A percentile compares a stretch with the other conserved stretches of the same genome.
These are phyloP conservation scores for Aschersonia sp. DNA, from an alignment of 2,329 filamentous ascomycete genomes.

Conservation along the genomic window DNA sequence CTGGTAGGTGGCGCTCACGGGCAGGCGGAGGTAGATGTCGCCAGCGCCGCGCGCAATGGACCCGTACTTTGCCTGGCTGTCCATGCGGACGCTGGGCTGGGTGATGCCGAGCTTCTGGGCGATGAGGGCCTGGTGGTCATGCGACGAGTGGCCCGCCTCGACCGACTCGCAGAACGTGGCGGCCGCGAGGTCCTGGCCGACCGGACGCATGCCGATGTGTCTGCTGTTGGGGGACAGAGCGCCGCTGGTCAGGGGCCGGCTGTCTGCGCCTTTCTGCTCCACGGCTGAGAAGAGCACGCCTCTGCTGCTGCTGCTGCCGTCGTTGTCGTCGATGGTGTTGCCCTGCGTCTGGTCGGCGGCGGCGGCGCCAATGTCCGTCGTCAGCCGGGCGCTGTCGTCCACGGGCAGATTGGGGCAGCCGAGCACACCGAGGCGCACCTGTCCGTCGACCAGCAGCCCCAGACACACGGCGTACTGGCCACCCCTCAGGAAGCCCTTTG, in stretches of 20 bases:
- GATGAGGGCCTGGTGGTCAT: slow-evolving; percentile 71
- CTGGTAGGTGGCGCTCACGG: slow-evolving; percentile 73
- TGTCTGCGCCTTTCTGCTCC: slow-evolving; percentile 63
- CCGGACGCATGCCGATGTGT: slow-evolving; percentile 66
- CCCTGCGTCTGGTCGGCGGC: slow-evolving; percentile 38
- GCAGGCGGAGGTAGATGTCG: slow-evolving; percentile 85
- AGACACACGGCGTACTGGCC: slow-evolving; percentile 96
- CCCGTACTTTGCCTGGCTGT: slow-evolving; percentile 95
- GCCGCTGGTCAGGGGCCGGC: slow-evolving; percentile 48
- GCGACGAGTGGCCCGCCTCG: slow-evolving; percentile 81
- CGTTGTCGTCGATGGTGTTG: slow-evolving; percentile 37
- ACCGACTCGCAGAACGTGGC: slow-evolving; percentile 96
- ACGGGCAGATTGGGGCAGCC: slow-evolving; percentile 92
- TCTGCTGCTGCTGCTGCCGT: slow-evolving; percentile 20
- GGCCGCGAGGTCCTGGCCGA: slow-evolving; percentile 45
- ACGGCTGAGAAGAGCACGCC: slow-evolving; percentile 86
- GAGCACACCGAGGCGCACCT: slow-evolving; percentile 86
- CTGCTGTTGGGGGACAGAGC: slow-evolving; percentile 34
- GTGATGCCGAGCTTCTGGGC: slow-evolving; percentile 77
- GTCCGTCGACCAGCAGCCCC: slow-evolving; percentile 79
- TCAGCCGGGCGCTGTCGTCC: slow-evolving; percentile 49
- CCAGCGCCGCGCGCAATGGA: slow-evolving; percentile 88
- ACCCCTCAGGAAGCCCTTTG: slow-evolving; percentile 89
- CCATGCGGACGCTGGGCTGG: slow-evolving; percentile 81
- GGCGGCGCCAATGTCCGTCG: slow-evolving; percentile 53